Evolutionary conservation across 108 stramenopile species (phyloP).

Genomic region (Cafeteria roenbergensis): DNA sequence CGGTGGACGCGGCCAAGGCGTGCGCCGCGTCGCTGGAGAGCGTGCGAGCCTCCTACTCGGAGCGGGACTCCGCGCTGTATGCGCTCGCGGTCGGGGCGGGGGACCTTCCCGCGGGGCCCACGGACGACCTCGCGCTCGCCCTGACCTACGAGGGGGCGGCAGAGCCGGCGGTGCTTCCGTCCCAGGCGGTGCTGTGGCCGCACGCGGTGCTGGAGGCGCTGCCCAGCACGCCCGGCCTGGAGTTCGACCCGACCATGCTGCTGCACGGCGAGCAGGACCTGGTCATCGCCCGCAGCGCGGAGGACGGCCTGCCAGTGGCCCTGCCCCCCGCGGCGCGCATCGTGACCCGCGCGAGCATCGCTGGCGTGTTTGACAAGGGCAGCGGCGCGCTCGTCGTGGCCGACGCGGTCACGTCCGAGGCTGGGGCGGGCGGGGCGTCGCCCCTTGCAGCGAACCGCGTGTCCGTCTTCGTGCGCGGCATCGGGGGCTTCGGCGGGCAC

Average conservation of each 20-base stretch:
- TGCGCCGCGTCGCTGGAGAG: not conserved
- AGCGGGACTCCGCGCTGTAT: not conserved
- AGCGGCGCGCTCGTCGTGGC: conserved; percentile 1
- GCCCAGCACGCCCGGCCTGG: not conserved
- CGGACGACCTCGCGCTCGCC: not conserved
- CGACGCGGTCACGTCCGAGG: not conserved
- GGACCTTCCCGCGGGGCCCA: not conserved
- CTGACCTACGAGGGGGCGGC: not conserved
- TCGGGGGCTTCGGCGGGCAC: conserved; percentile 6
- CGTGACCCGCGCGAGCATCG: not conserved
- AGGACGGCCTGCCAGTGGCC: not conserved
- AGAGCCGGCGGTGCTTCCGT: conserved; percentile 1
- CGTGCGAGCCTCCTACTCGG: not conserved
- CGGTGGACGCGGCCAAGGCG: not conserved
- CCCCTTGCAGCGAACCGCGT: not conserved
- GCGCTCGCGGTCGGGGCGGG: not conserved
- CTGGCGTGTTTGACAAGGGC: conserved; percentile 5
- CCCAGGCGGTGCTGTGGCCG: conserved; percentile 1
- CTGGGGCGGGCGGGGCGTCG: too few species aligned
- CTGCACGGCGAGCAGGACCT: conserved; percentile 9
- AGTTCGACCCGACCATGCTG: conserved; percentile 6
- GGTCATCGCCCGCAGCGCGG: not conserved
- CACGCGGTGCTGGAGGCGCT: not conserved
- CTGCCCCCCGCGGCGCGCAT: not conserved
- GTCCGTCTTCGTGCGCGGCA: not conserved